Evolutionary conservation across 208 protist species (phyloP).

Genomic region (Blechomonas ayalai): DNA sequence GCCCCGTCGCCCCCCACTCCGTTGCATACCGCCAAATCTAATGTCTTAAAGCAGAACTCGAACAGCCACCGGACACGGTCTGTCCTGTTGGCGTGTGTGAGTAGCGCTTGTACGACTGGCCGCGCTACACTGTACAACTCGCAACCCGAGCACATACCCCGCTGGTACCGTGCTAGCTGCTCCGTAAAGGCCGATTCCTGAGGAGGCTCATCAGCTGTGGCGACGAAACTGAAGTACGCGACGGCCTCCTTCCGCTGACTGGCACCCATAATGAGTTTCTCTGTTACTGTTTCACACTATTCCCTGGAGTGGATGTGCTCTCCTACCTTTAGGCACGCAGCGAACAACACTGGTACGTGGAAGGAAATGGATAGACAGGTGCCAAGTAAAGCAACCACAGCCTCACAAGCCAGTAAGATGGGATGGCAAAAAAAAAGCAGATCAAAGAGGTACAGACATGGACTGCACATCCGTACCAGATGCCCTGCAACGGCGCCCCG

Average conservation of each 20-base stretch:
- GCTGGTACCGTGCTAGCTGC: slow-evolving; percentile 21
- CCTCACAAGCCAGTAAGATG: too few species aligned
- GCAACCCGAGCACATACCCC: slow-evolving; percentile 30
- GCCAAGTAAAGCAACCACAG: too few species aligned
- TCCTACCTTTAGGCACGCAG: too few species aligned
- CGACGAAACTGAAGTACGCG: slow-evolving; percentile 29
- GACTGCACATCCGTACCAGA: too few species aligned
- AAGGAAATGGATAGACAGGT: too few species aligned
- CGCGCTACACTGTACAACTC: slow-evolving; percentile 33
- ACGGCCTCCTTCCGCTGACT: slow-evolving; percentile 46
- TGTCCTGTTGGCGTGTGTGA: slow-evolving; percentile 9
- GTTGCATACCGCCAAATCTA: slow-evolving; percentile 21
- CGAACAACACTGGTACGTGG: too few species aligned
- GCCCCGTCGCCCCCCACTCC: slow-evolving; percentile 9
- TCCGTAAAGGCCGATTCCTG: slow-evolving; percentile 31
- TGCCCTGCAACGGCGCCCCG: too few species aligned
- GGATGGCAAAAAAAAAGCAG: too few species aligned
- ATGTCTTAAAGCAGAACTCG: slow-evolving; percentile 17
- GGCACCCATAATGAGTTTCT: slow-evolving; percentile 26
- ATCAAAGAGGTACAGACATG: too few species aligned
- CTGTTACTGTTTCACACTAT: too few species aligned
- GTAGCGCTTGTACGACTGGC: slow-evolving; percentile 27
- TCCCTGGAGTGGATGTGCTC: too few species aligned
- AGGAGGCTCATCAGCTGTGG: slow-evolving; percentile 8
- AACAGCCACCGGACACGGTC: slow-evolving; percentile 56